Conservation (phyloP, 768 basidiomycete genomes). For the Rhizopogon vulgaris region DNA sequence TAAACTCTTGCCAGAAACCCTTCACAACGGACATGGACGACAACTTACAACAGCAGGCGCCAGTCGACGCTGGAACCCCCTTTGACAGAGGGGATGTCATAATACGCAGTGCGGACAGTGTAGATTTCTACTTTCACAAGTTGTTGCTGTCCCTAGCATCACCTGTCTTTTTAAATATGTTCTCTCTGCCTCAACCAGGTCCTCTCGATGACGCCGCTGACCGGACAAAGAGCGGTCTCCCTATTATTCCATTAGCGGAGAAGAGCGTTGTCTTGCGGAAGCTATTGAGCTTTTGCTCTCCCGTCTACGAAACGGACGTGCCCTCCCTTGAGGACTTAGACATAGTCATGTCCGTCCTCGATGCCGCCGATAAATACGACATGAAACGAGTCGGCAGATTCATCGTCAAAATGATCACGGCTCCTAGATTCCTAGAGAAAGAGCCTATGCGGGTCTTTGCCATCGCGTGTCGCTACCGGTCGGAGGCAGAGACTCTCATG, state of each 20-base stretch:
- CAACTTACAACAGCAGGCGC: slow-evolving; percentile 5
- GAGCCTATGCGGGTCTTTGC: slow-evolving; percentile 33
- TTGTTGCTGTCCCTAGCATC: slow-evolving; percentile 50
- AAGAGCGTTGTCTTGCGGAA: slow-evolving; percentile 33
- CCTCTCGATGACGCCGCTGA: slow-evolving; percentile 21
- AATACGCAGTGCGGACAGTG: slow-evolving; percentile 46
- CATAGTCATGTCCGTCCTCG: slow-evolving; percentile 35
- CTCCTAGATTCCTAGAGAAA: slow-evolving; percentile 25
- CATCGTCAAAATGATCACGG: slow-evolving; percentile 25
- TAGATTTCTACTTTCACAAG: slow-evolving; percentile 50
- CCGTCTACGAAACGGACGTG: slow-evolving; percentile 31
- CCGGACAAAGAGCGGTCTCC: slow-evolving; percentile 27
- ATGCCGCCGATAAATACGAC: slow-evolving; percentile 45
- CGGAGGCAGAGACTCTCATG: slow-evolving; percentile 27
- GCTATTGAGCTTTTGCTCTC: slow-evolving; percentile 44
- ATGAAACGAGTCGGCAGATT: slow-evolving; percentile 38
- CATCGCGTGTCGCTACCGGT: slow-evolving; percentile 31
- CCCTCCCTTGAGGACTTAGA: slow-evolving; percentile 31
- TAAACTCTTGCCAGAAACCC: slow-evolving; percentile 4
- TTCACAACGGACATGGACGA: not conserved
- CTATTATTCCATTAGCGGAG: slow-evolving; percentile 45
- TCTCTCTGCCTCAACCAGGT: slow-evolving; percentile 42
- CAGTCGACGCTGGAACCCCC: slow-evolving; percentile 29
- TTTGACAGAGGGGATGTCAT: slow-evolving; percentile 53
- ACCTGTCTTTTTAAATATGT: slow-evolving; percentile 51